Base-by-base conservation (phyloP, 805 yeast species). In the Ogataea methanolica region DNA sequence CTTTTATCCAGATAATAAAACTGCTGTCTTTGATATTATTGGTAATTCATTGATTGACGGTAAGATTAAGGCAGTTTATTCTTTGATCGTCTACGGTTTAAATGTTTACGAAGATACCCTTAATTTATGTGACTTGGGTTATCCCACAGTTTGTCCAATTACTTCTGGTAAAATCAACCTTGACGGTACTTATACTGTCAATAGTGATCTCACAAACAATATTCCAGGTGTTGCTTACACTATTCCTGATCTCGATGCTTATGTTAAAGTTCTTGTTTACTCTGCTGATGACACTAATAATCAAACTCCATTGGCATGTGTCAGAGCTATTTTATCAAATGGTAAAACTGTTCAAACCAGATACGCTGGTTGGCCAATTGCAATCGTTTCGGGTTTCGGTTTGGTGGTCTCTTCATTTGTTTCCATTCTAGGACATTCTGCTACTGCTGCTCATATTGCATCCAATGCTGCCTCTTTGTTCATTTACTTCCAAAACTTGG, bases 381-480 rank as follows among this genome's bases (percentile, higher is more conserved):
- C 97, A 4, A 91, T 89, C 21, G 78, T 94, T 39, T 80, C 97
- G 3, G 95, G 96, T 42, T 65, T 88, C 40, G 98, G 98, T 50
- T 78, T 94, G 42, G 65, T 90, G 41, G 85, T 95, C 4, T 87
- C 97, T 1, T 96, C 96, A 22, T 77, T 89, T 47, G 82, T 89
- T 34, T 88, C 96, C 0, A 82, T 90, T 37, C 75, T 85, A 54
- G 97, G 98, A 11, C 94, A 91, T 64, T 83, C 94, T 17, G 81
- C 83, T 51, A 92, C 97, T 1, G 96, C 99, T 2, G 91, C 97
- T 3, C 98, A 94, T 64, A 90, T 94, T 61, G 96, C 97, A n/a
- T 86, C 97, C 17, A 94, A 94, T 70, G 85, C 96, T 16, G 84
- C 92, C 62, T 88, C 97, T 1, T 73, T 94, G 51, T 94, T 94